These are phyloP conservation scores for Verticillium longisporum DNA, from an alignment of 2,329 filamentous ascomycete species.

Conservation along the genomic window DNA sequence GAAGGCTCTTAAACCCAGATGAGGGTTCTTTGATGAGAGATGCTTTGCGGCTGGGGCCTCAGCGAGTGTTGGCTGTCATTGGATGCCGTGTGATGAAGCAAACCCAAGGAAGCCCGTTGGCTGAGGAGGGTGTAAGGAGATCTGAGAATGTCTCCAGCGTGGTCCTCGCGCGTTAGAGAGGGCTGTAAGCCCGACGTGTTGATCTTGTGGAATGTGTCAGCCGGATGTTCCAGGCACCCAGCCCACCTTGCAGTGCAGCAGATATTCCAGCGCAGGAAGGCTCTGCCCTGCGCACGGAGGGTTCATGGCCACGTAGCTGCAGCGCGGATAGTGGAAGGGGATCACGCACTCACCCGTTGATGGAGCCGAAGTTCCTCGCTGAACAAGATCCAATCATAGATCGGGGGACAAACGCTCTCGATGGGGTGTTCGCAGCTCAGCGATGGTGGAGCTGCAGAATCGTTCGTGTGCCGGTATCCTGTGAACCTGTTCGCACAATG, in stretches of 20 bases:
- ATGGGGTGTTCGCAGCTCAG: constrained; percentile 7
- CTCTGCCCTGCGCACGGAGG: background rate
- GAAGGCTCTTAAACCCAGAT: background rate
- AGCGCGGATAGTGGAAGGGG: constrained; percentile 5
- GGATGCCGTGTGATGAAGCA: constrained; percentile 5
- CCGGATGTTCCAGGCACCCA: background rate
- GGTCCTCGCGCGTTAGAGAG: background rate
- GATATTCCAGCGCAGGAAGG: background rate
- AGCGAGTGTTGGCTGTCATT: constrained; percentile 8
- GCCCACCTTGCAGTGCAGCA: background rate
- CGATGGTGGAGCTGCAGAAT: constrained; percentile 5
- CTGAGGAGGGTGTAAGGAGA: background rate
- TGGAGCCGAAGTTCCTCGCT: constrained; percentile 1
- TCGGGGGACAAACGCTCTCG: constrained; percentile 7
- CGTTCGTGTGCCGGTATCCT: constrained; percentile 6
- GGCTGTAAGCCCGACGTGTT: background rate
- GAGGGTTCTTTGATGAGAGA: constrained; percentile 1
- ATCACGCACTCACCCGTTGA: constrained; percentile 12
- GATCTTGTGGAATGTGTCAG: background rate
- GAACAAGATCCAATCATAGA: constrained; percentile 7
- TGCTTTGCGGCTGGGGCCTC: constrained; percentile 1
- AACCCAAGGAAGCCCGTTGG: constrained; percentile 4
- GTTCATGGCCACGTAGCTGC: constrained; percentile 6
- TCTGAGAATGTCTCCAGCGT: constrained; percentile 6
- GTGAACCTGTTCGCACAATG: constrained; percentile 12